These are phyloP conservation scores for Coniferiporia sulphurascens DNA, from an alignment of 1,284 basidiomycete species.

Conservation along the genomic window DNA sequence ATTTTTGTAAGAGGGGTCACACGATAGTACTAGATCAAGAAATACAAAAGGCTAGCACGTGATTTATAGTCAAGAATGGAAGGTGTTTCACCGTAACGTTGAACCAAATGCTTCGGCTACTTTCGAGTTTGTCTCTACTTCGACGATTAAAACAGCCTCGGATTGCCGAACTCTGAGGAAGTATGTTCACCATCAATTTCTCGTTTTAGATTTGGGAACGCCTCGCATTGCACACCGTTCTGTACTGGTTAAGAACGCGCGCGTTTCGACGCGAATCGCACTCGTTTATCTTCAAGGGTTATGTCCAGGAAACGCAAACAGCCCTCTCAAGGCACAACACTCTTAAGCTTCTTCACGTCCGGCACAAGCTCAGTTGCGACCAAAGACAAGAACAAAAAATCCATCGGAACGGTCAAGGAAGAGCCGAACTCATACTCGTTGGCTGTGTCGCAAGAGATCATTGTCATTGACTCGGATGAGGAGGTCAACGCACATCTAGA, in stretches of 20 bases:
- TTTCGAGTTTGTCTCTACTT: too few species aligned
- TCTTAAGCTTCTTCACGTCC: conserved; percentile 48
- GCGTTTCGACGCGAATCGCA: not conserved
- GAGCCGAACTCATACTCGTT: not conserved
- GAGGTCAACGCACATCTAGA: conserved; percentile 24
- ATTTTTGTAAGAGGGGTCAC: too few species aligned
- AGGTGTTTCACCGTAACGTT: too few species aligned
- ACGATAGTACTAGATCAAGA: too few species aligned
- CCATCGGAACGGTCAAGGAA: conserved; percentile 10
- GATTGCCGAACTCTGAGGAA: too few species aligned
- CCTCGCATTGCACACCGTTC: not conserved
- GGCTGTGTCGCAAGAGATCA: conserved; percentile 33
- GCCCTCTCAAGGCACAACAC: conserved; percentile 35
- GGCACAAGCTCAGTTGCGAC: conserved; percentile 12
- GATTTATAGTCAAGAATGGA: too few species aligned
- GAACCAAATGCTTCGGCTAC: too few species aligned
- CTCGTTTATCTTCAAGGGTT: not conserved
- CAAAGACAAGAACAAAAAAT: conserved; percentile 22
- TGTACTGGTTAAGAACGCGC: not conserved
- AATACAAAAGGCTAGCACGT: too few species aligned
- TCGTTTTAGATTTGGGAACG: too few species aligned
- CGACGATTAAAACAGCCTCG: too few species aligned
- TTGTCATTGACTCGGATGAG: conserved; percentile 58
- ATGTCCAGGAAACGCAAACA: conserved; percentile 39
- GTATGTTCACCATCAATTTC: too few species aligned